phyloP scores from a whole-genome alignment of 257 asterid species.

The Cinchona pubescens region DNA sequence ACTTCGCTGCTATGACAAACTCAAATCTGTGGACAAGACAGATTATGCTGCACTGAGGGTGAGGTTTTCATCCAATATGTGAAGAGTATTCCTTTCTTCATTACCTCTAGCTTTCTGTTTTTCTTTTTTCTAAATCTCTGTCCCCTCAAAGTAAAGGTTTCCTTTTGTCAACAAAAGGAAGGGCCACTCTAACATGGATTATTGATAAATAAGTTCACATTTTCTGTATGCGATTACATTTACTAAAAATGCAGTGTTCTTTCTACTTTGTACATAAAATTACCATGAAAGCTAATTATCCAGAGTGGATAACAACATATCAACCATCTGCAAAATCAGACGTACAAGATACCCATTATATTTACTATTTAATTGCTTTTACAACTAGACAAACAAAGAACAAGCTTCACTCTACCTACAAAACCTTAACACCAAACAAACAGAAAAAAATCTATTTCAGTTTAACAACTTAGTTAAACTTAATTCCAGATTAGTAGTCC shows the following conservation, averaged over 20 bases:
- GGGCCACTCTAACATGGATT: background rate
- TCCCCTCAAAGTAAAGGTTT: background rate
- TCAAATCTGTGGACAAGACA: background rate
- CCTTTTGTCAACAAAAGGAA: background rate
- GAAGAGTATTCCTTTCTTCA: no score
- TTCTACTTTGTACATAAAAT: background rate
- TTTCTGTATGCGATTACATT: background rate
- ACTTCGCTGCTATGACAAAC: background rate
- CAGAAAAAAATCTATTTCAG: background rate
- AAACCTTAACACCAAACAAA: background rate
- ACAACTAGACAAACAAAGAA: background rate
- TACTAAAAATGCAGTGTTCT: background rate
- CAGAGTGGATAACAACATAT: background rate
- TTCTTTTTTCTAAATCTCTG: background rate
- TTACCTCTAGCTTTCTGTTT: background rate
- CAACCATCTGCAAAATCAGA: constrained; percentile 4
- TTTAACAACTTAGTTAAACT: background rate
- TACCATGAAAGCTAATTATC: background rate
- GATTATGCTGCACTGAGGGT: background rate
- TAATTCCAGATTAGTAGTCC: background rate
- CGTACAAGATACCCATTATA: background rate
- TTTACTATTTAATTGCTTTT: background rate
- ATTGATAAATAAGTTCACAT: background rate
- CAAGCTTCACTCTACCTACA: background rate
- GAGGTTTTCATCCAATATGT: no score